These are phyloP conservation scores for Hymenoscyphus fructigenus DNA, from an alignment of 2,329 filamentous ascomycete genomes.

Conservation along the genomic window DNA sequence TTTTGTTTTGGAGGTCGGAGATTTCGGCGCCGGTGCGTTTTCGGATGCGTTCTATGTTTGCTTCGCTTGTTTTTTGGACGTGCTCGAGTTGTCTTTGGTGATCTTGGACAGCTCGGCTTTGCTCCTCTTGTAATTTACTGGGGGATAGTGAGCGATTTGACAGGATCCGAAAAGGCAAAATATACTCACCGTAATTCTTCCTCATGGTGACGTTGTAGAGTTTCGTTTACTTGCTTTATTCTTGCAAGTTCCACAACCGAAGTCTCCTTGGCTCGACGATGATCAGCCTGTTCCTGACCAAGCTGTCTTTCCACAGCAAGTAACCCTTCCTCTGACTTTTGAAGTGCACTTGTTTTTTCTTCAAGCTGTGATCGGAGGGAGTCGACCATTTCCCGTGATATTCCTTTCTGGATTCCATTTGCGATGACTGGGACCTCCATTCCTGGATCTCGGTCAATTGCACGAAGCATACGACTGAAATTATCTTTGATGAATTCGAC, in stretches of 20 bases:
- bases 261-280: conserved; percentile 63
- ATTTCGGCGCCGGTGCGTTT: conserved; percentile 58
- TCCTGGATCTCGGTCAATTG: conserved; percentile 87
- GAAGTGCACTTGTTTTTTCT: conserved; percentile 60
- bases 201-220: conserved; percentile 68
- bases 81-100: conserved; percentile 47
- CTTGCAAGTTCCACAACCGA: conserved; percentile 51
- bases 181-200: conserved; percentile 55
- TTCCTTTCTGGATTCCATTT: conserved; percentile 80
- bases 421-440: conserved; percentile 79
- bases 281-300: conserved; percentile 72
- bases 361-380: conserved; percentile 74
- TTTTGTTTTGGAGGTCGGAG: conserved; percentile 59
- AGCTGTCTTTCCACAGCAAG: conserved; percentile 53
- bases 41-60: conserved; percentile 49
- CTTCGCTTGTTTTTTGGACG: conserved; percentile 48
- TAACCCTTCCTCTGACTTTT: conserved; percentile 47
- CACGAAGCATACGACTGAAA: conserved; percentile 78
- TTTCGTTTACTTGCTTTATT: conserved; percentile 58
- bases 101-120: conserved; percentile 35
- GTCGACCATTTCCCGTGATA: conserved; percentile 92
- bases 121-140: conserved; percentile 35
- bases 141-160: conserved; percentile 20
- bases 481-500: conserved; percentile 96
- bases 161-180: background rate